Percentiles rank a stretch among this genome's conserved stretches.
Conservation (phyloP, 805 yeast genomes). For the Candida michaelii region DNA sequence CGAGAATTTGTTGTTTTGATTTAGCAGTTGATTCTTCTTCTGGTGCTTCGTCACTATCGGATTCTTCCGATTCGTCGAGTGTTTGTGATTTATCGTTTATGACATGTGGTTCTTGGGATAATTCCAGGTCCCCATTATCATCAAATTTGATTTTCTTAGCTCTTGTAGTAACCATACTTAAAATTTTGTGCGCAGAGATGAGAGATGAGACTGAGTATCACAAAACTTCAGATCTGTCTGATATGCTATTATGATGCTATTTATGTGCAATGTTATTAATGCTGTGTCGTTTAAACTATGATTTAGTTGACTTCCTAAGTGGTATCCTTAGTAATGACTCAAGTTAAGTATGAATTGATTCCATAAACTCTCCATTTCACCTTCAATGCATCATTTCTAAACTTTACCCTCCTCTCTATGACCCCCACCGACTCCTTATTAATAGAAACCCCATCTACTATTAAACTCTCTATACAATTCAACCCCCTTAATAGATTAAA, state of each 20-base stretch:
- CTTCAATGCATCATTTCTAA: conserved; percentile 26
- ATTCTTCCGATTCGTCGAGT: too few relatives aligned
- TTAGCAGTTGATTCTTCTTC: conserved; percentile 41
- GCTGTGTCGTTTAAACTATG: not conserved
- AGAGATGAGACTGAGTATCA: not conserved
- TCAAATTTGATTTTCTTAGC: conserved; percentile 13
- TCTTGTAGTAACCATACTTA: conserved; percentile 12
- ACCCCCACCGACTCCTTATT: conserved; percentile 28
- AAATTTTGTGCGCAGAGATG: not conserved
- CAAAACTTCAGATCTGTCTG: too few relatives aligned
- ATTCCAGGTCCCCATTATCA: conserved; percentile 11
- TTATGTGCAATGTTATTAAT: not conserved
- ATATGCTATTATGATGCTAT: not conserved
- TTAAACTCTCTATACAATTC: conserved; percentile 21
- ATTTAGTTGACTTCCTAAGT: too few relatives aligned
- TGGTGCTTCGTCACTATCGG: conserved; percentile 37
- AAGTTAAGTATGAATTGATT: conserved; percentile 25
- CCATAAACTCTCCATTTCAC: conserved; percentile 37
- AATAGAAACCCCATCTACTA: conserved; percentile 35
- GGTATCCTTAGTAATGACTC: not conserved
- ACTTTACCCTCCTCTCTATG: conserved; percentile 14
- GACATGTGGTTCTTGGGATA: too few relatives aligned
- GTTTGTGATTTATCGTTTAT: too few relatives aligned
- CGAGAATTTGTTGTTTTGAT: conserved; percentile 26
- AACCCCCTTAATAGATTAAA: conserved; percentile 27